These are phyloP conservation scores for Massariosphaeria phaeospora DNA, from an alignment of 495 filamentous ascomycete genomes.

Conservation along the genomic window DNA sequence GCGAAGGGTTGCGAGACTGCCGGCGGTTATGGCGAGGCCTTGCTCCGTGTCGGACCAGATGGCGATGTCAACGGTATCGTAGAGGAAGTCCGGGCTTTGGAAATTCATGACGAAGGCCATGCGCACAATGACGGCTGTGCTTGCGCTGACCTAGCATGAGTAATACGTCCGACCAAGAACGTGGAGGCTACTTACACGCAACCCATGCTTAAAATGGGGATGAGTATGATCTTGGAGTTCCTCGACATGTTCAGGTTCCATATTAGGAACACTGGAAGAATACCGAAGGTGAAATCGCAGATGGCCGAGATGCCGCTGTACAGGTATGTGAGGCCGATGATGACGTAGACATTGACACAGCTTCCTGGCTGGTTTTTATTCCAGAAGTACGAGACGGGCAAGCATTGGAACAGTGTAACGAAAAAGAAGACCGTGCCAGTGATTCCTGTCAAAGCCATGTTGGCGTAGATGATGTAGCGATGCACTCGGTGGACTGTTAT, in stretches of 20 bases:
- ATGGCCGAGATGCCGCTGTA: slow-evolving; percentile 40
- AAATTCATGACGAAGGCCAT: slow-evolving; percentile 19
- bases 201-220: slow-evolving; percentile 18
- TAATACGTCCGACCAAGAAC: not conserved
- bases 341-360: slow-evolving; percentile 36
- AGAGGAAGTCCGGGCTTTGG: slow-evolving; percentile 14
- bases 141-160: not conserved
- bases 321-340: slow-evolving; percentile 38
- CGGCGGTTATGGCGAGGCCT: slow-evolving; percentile 21
- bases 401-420: slow-evolving; percentile 46
- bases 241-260: slow-evolving; percentile 39
- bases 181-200: slow-evolving; percentile 12
- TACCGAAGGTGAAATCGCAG: slow-evolving; percentile 42
- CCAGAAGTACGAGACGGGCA: slow-evolving; percentile 40
- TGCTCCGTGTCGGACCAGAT: slow-evolving; percentile 22
- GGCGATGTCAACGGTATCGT: slow-evolving; percentile 23
- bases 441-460: slow-evolving; percentile 33
- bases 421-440: slow-evolving; percentile 42
- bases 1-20: slow-evolving; percentile 14
- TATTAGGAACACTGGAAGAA: slow-evolving; percentile 44
- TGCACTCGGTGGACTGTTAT: slow-evolving; percentile 37
- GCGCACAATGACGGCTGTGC: slow-evolving; percentile 21
- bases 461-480: slow-evolving; percentile 38
- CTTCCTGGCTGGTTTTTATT: slow-evolving; percentile 30
- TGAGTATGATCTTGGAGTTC: slow-evolving; percentile 1